Base-by-base conservation (phyloP, 129 eudicot genomes). In the Heracleum sosnowskyi region DNA sequence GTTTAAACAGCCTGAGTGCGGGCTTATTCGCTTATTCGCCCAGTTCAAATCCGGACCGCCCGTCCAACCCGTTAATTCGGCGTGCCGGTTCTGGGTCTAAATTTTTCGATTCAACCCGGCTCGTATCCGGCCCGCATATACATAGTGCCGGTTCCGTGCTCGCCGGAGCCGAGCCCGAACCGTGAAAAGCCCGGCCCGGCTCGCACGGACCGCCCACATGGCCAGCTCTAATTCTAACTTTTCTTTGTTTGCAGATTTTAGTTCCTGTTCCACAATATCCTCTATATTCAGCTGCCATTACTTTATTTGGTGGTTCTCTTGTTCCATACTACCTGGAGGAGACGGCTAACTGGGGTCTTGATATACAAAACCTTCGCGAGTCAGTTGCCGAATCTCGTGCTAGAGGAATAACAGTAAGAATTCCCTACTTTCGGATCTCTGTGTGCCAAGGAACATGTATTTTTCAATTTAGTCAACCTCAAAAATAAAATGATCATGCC, bases 261-360 rank as follows among this genome's bases (percentile, higher is more conserved):
- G 97, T 92, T 75, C 99, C 99, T 47, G 99, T 96, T 82, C 99
- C 99, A 35, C 99, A 96, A 71, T 96, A 96, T 86, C 99, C 99
- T 60, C 92, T 96, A 33, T 96, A 96, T 85, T 96, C 99, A 0
- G 99, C 99, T 63, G 86, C 99, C 69, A 96, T 96, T 85, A 76
- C 97, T 73, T 86, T 96, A 46, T 86, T 76, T 53, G 97, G 99
- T 55, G 99, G 99, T 28, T 84, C 99, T 42, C 96, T 96, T 75
- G 97, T 96, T 79, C 99, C 99, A 7, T 96, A 96, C 86, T 96
- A 85, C 74, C 91, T 96, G 73, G 99, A 96, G 77, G 99, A 96
- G 86, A 81, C 91, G 7, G 99, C 97, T 73, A 92, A 96, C 46
- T 96, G 97, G 99, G 99, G 99, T 82, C 97, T 96, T 28, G 99